Conservation (phyloP, 306 rosid genomes). For the Quercus parvula region DNA sequence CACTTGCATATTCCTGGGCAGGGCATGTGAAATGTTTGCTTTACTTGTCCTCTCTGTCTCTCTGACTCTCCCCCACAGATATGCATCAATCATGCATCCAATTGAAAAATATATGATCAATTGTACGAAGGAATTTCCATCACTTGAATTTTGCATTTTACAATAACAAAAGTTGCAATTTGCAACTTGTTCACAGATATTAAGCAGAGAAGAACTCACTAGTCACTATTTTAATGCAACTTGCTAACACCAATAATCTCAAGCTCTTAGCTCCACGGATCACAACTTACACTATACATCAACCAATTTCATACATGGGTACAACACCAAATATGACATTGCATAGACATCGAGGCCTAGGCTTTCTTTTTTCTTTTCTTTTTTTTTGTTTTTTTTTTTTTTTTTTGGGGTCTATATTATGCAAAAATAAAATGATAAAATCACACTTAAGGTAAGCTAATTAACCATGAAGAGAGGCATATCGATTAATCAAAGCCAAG, state of each 20-base stretch:
- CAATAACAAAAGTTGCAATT: not conserved
- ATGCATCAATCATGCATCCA: not conserved
- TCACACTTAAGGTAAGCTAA: not conserved
- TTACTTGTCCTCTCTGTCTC: not conserved
- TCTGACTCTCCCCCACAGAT: not conserved
- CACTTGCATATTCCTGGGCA: too few species aligned
- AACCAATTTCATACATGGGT: not conserved
- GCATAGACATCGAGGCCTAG: too few species aligned
- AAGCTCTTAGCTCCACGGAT: not conserved
- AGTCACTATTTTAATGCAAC: not conserved
- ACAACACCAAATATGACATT: too few species aligned
- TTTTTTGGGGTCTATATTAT: not conserved
- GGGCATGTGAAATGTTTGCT: too few species aligned
- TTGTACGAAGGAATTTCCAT: not conserved
- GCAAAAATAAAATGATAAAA: not conserved
- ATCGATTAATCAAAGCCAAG: slow-evolving; percentile 68
- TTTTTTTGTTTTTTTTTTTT: not conserved
- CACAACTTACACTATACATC: not conserved
- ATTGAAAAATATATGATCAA: not conserved
- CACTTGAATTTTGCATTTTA: not conserved
- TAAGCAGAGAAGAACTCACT: not conserved
- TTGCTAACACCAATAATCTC: not conserved
- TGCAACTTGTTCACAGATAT: not conserved
- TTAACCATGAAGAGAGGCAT: slow-evolving; percentile 30
- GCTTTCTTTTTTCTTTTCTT: not conserved